These are phyloP conservation scores for Scleroderma citrinum DNA, from an alignment of 768 basidiomycete species.

Conservation along the genomic window DNA sequence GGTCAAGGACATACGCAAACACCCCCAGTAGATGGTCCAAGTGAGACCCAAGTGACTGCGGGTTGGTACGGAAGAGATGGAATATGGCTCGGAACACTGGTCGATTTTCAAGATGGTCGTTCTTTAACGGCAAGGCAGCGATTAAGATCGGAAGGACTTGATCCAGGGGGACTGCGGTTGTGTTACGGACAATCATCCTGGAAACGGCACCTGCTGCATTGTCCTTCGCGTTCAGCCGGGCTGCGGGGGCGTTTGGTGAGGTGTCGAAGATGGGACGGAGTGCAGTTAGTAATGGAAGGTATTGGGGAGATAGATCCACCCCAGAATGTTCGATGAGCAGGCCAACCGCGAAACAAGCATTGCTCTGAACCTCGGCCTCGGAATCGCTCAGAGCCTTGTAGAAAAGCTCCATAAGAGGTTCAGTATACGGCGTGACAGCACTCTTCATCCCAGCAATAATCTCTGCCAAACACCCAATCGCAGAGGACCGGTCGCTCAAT, in stretches of 20 bases:
- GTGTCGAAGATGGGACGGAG: slow-evolving; percentile 80
- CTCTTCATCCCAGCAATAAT: slow-evolving; percentile 89
- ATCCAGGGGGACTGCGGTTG: slow-evolving; percentile 75
- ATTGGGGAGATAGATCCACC: slow-evolving; percentile 77
- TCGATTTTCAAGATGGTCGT: slow-evolving; percentile 86
- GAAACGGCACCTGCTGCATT: slow-evolving; percentile 95
- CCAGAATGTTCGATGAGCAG: slow-evolving; percentile 85
- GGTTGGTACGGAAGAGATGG: slow-evolving; percentile 76
- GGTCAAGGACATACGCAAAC: slow-evolving; percentile 80
- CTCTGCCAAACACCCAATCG: slow-evolving; percentile 92
- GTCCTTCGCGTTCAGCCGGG: slow-evolving; percentile 82
- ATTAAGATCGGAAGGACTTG: slow-evolving; percentile 86
- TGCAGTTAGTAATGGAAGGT: slow-evolving; percentile 66
- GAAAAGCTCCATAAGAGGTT: slow-evolving; percentile 77
- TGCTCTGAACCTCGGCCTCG: slow-evolving; percentile 93
- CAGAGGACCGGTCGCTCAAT: slow-evolving; percentile 85
- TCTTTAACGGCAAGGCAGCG: slow-evolving; percentile 74
- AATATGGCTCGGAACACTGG: slow-evolving; percentile 88
- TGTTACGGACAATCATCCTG: slow-evolving; percentile 79
- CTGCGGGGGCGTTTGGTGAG: slow-evolving; percentile 51
- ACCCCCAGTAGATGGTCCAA: slow-evolving; percentile 75
- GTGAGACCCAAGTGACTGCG: slow-evolving; percentile 62
- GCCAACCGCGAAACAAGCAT: slow-evolving; percentile 92
- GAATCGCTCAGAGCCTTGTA: slow-evolving; percentile 74
- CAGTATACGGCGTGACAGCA: slow-evolving; percentile 79